Percentiles rank a stretch among this genome's conserved stretches.
These are phyloP conservation scores for Dimocarpus longan DNA, from an alignment of 345 rosid species.

Conservation along the genomic window DNA sequence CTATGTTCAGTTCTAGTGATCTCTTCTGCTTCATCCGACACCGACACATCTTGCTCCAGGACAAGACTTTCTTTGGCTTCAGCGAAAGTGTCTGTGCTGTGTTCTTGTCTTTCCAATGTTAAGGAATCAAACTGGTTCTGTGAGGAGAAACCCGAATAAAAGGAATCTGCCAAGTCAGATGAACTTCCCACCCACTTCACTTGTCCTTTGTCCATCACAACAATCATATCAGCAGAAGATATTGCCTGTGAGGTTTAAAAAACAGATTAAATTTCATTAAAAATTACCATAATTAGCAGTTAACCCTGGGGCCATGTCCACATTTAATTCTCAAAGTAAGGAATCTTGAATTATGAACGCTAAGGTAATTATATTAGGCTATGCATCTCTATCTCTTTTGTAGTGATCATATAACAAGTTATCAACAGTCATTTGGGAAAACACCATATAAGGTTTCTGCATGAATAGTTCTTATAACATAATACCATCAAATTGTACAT, in stretches of 20 bases:
- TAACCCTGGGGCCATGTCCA: not conserved
- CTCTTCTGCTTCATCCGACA: slow-evolving; percentile 51
- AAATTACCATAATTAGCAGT: not conserved
- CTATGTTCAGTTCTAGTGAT: slow-evolving; percentile 64
- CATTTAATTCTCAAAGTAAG: not conserved
- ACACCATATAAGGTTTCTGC: not conserved
- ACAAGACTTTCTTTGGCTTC: slow-evolving; percentile 29
- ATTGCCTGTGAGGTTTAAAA: slow-evolving; percentile 62
- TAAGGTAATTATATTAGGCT: not conserved
- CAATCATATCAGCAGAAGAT: slow-evolving; percentile 70
- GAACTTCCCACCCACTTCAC: slow-evolving; percentile 79
- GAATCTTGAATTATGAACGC: not conserved
- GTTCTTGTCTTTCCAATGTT: slow-evolving; percentile 29
- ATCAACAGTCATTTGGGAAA: not conserved
- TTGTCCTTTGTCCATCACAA: slow-evolving; percentile 79
- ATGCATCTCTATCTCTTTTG: not conserved
- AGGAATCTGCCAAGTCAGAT: slow-evolving; percentile 52
- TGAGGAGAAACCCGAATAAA: slow-evolving; percentile 44
- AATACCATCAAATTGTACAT: not conserved
- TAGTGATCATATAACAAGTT: not conserved
- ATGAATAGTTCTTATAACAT: not conserved
- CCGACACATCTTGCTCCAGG: slow-evolving; percentile 30
- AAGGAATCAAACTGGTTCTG: slow-evolving; percentile 51
- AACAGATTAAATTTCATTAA: slow-evolving; percentile 6
- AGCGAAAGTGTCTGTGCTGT: slow-evolving; percentile 22